Percentiles rank a stretch among this genome's conserved stretches.
phyloP scores from a whole-genome alignment of 1,139 yeast genomes.

The Kazachstania sp. region DNA sequence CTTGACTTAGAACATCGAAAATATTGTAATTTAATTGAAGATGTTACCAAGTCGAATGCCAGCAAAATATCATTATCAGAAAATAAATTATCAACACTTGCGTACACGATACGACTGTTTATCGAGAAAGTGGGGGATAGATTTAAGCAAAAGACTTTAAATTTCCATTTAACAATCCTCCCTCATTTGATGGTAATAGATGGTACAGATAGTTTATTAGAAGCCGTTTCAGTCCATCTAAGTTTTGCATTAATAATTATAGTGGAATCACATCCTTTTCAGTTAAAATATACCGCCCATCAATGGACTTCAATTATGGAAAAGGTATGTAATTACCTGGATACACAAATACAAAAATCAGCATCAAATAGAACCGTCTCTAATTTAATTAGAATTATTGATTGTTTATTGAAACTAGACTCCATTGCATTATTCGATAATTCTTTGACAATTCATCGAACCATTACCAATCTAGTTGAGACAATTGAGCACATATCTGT shows the following conservation, averaged over 20 bases:
- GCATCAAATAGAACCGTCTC: slow-evolving; percentile 16
- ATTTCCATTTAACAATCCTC: slow-evolving; percentile 17
- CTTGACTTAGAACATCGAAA: slow-evolving; percentile 38
- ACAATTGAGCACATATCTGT: background rate
- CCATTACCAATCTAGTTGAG: slow-evolving; percentile 1
- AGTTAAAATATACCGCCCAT: slow-evolving; percentile 18
- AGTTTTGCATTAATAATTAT: slow-evolving; percentile 18
- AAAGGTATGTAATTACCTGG: slow-evolving; percentile 10
- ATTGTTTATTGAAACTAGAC: slow-evolving; percentile 17
- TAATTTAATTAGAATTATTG: slow-evolving; percentile 16
- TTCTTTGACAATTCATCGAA: slow-evolving; percentile 8
- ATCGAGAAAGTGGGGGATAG: slow-evolving; percentile 21
- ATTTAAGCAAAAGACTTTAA: slow-evolving; percentile 21
- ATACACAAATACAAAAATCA: slow-evolving; percentile 10
- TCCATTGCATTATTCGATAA: slow-evolving; percentile 16
- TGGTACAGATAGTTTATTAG: slow-evolving; percentile 10
- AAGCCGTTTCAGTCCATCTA: slow-evolving; percentile 21
- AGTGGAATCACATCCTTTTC: slow-evolving; percentile 17
- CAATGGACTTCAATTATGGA: slow-evolving; percentile 21
- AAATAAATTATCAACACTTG: slow-evolving; percentile 37
- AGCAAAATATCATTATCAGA: slow-evolving; percentile 32
- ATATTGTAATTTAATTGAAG: slow-evolving; percentile 25
- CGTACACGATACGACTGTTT: slow-evolving; percentile 31
- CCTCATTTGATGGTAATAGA: slow-evolving; percentile 19
- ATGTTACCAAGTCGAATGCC: slow-evolving; percentile 6